Conservation (phyloP, 192 early-diverging fungal species). For the Mortierella hygrophila region DNA sequence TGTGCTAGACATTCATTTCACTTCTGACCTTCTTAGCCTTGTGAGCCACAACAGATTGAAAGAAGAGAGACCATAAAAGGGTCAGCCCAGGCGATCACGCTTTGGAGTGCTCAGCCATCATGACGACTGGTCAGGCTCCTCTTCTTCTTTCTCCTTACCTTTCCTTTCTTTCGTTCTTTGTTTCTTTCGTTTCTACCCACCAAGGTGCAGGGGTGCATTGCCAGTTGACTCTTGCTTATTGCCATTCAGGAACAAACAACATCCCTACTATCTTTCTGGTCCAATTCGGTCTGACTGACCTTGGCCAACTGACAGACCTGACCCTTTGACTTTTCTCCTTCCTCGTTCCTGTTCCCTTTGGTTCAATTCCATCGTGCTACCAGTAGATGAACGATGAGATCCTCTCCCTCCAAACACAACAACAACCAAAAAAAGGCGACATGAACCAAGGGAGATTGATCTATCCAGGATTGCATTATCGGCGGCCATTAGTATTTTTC, state of each 20-base stretch:
- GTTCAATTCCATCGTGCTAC: not conserved
- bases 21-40: no score
- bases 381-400: not conserved
- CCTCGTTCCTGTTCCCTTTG: not conserved
- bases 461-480: slow-evolving; percentile 1
- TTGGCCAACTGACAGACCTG: no score
- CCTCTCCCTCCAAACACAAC: not conserved
- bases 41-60: not conserved
- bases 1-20: no score
- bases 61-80: not conserved
- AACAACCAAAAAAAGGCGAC: not conserved
- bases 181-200: not conserved
- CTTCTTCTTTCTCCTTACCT: not conserved
- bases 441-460: not conserved
- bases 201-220: no score
- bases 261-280: not conserved
- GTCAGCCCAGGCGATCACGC: not conserved
- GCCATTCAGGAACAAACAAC: not conserved
- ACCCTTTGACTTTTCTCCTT: no score
- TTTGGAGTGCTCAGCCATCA: not conserved
- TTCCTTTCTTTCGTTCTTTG: not conserved
- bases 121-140: not conserved
- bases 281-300: not conserved
- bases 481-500: not conserved
- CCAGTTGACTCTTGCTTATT: not conserved